Percentiles rank a stretch among this genome's conserved stretches.
These are phyloP conservation scores for Metschnikowia similis DNA, from an alignment of 805 yeast species.

Conservation along the genomic window DNA sequence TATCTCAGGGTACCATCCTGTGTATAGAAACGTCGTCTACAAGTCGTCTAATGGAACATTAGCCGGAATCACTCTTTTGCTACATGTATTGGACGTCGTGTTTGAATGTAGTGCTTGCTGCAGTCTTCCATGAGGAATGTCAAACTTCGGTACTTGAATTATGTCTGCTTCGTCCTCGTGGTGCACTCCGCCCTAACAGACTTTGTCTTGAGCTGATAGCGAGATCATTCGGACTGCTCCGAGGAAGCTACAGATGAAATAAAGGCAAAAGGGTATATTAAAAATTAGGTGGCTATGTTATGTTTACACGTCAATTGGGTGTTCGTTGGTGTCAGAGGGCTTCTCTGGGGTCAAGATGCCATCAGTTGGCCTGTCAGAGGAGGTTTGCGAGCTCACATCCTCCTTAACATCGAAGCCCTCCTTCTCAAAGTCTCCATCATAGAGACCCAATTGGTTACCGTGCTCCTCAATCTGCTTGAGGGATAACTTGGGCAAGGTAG, in stretches of 20 bases:
- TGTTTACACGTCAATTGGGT: constrained; percentile 1
- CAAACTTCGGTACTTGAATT: too few species aligned
- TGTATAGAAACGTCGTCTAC: too few species aligned
- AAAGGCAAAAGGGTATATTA: neutral
- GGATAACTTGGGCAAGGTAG: constrained; percentile 55
- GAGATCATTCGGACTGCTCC: too few species aligned
- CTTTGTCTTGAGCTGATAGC: neutral
- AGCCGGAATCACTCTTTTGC: too few species aligned
- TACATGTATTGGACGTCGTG: too few species aligned
- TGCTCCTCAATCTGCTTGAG: constrained; percentile 56
- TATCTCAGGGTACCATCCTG: too few species aligned
- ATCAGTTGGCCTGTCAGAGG: constrained; percentile 13
- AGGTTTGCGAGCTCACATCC: constrained; percentile 19
- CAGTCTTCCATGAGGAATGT: too few species aligned
- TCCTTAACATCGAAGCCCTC: constrained; percentile 31
- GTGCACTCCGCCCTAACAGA: too few species aligned
- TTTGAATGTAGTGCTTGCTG: too few species aligned
- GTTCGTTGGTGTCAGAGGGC: neutral
- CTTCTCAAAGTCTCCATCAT: constrained; percentile 42
- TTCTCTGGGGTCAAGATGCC: constrained; percentile 10
- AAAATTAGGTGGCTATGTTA: constrained; percentile 3
- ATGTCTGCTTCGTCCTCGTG: too few species aligned
- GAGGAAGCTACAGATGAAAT: too few species aligned
- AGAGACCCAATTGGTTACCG: constrained; percentile 54
- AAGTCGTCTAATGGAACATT: too few species aligned